A percentile compares a stretch with the other conserved stretches of the same genome.
Conservation (phyloP, 768 basidiomycete genomes). For the Amanita muscaria region DNA sequence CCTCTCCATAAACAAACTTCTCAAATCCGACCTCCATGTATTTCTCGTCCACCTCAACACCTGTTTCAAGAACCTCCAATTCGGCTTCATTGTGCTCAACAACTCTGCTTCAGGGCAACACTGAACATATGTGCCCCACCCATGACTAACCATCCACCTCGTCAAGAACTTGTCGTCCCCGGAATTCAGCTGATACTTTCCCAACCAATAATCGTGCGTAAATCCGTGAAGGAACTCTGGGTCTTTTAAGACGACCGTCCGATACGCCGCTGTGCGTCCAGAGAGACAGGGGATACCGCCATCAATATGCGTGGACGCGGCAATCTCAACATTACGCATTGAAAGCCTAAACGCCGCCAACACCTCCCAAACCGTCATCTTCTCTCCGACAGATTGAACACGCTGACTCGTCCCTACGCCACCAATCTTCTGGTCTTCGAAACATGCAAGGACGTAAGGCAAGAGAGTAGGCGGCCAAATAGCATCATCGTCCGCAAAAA, state of each 20-base stretch:
- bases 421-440: conserved; percentile 90
- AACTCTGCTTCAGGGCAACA: conserved; percentile 80
- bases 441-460: conserved; percentile 84
- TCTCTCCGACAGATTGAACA: conserved; percentile 68
- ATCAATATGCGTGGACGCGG: conserved; percentile 85
- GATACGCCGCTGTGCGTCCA: conserved; percentile 88
- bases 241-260: conserved; percentile 91
- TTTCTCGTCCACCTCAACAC: conserved; percentile 91
- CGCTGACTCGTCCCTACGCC: conserved; percentile 89
- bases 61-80: conserved; percentile 94
- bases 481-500: conserved; percentile 92
- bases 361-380: conserved; percentile 93
- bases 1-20: conserved; percentile 83
- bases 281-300: conserved; percentile 89
- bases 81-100: conserved; percentile 90
- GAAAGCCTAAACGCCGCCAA: conserved; percentile 88
- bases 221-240: conserved; percentile 90
- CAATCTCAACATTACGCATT: conserved; percentile 91
- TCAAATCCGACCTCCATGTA: conserved; percentile 86
- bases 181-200: conserved; percentile 90
- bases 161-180: conserved; percentile 95
- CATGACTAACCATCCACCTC: conserved; percentile 93
- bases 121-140: conserved; percentile 93
- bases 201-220: conserved; percentile 90
- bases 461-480: conserved; percentile 91